Base-by-base conservation (phyloP, 306 rosid species). In the Acacia acuminata region DNA sequence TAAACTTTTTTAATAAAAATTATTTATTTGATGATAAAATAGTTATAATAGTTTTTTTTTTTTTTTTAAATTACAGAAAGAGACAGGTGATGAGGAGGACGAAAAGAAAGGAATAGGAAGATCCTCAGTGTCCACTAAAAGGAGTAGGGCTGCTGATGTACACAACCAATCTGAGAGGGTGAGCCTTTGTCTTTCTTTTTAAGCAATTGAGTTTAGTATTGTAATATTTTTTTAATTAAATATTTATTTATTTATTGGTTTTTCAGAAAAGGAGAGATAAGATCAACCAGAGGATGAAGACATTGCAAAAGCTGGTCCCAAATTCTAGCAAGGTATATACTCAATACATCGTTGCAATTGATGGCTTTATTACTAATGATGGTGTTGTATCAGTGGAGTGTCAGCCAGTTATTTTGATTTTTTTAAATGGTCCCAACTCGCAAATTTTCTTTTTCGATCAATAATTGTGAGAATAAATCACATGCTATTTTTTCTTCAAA, bases 111-210 rank as follows among this genome's bases (percentile, higher is more conserved):
- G 79, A 48, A 88, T 7, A 2, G 76, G 89, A 38, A 94, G 92
- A 84, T 91, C 94, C 36, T 85, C 96, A 0, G 76, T 60, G 42
- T 94, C 91, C 71, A 86, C 91, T 3, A 96, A 94, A 87, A 89
- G 97, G 83, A 92, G 94, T 24, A 88, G 97, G 78, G 99, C 97
- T 53, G 96, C 96, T n/a, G 97, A 92, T 3, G 85, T 91, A 71
- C 99, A 96, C 88, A 96, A 96, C 77, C 94, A 92, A 81, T 96
- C 99, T 13, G 99, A 96, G 87, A 91, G 98, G 45, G 99, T 95
- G 71, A 38, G 36, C 38, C 56, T 22, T 4, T 22, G n/a, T 43
- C 15, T 42, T 20, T 13, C 34, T 15, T 7, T 16, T 44, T 15
- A 11, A 24, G 45, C 73, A 11, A 78, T 4, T 63, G 9, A n/a